These are phyloP conservation scores for Phyllosticta paracitricarpa DNA, from an alignment of 2,329 filamentous ascomycete genomes.

Conservation along the genomic window DNA sequence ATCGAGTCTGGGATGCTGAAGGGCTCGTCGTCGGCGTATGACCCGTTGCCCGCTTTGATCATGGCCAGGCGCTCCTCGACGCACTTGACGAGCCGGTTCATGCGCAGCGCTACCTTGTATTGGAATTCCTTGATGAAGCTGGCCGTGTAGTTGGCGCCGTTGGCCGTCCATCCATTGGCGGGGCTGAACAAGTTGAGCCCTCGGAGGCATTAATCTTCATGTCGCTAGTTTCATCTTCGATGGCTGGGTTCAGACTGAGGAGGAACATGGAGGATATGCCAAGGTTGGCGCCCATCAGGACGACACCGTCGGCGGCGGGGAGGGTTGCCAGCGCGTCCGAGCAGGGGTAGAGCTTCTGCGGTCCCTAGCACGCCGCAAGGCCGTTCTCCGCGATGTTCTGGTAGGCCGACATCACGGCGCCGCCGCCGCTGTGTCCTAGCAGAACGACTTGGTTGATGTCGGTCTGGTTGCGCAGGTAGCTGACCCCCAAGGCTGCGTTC, in stretches of 20 bases:
- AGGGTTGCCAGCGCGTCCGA: not conserved
- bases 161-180: not conserved
- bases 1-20: slow-evolving; percentile 12
- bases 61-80: slow-evolving; percentile 4
- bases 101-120: slow-evolving; percentile 10
- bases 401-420: slow-evolving; percentile 1
- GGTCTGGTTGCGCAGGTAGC: not conserved
- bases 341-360: not conserved
- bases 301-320: not conserved
- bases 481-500: not conserved
- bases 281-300: not conserved
- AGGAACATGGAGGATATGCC: not conserved
- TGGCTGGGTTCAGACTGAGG: not conserved
- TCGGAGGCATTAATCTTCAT: not conserved
- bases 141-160: slow-evolving; percentile 13
- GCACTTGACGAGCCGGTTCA: slow-evolving; percentile 11
- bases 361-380: not conserved
- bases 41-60: slow-evolving; percentile 11
- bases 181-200: not conserved
- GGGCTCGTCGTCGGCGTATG: slow-evolving; percentile 14
- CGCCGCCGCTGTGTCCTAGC: not conserved
- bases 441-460: not conserved
- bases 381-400: slow-evolving; percentile 6
- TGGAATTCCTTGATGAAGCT: slow-evolving; percentile 10
- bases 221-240: not conserved